phyloP scores from a whole-genome alignment of 495 filamentous ascomycete genomes.

The Podospora bellae-mahoneyi region DNA sequence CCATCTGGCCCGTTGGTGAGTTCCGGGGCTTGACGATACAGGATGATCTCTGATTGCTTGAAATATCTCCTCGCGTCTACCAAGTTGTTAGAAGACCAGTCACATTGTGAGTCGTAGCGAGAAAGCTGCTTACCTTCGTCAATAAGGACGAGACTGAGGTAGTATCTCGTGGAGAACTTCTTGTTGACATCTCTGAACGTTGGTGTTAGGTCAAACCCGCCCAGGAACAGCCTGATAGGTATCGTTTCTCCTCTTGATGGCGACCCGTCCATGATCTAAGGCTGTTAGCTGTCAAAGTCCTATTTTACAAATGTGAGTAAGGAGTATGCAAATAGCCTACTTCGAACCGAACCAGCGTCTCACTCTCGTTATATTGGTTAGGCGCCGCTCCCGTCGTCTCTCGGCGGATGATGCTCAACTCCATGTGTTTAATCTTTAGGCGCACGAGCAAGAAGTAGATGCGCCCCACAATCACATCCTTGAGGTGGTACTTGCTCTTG shows the following conservation, averaged over 20 bases:
- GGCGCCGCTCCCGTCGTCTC: constrained; percentile 97
- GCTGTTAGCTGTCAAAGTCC: not conserved
- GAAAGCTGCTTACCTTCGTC: constrained; percentile 68
- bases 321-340: constrained; percentile 43
- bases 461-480: constrained; percentile 97
- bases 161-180: constrained; percentile 98
- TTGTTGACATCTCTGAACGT: constrained; percentile 99
- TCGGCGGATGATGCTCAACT: constrained; percentile 92
- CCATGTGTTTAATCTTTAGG: constrained; percentile 99
- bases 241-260: constrained; percentile 98
- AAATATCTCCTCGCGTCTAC: constrained; percentile 95
- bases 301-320: too few species aligned
- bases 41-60: constrained; percentile 98
- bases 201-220: constrained; percentile 94
- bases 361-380: constrained; percentile 99
- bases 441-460: constrained; percentile 98
- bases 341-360: constrained; percentile 97
- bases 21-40: constrained; percentile 91
- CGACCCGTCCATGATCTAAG: constrained; percentile 96
- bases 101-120: constrained; percentile 6
- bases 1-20: constrained; percentile 34
- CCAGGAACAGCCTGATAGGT: constrained; percentile 94
- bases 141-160: constrained; percentile 92
- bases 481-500: constrained; percentile 98
- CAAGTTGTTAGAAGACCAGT: not conserved